A percentile compares a stretch with the other conserved stretches of the same genome.
Conservation (phyloP, 208 protist species). For the Crithidia bombi region DNA sequence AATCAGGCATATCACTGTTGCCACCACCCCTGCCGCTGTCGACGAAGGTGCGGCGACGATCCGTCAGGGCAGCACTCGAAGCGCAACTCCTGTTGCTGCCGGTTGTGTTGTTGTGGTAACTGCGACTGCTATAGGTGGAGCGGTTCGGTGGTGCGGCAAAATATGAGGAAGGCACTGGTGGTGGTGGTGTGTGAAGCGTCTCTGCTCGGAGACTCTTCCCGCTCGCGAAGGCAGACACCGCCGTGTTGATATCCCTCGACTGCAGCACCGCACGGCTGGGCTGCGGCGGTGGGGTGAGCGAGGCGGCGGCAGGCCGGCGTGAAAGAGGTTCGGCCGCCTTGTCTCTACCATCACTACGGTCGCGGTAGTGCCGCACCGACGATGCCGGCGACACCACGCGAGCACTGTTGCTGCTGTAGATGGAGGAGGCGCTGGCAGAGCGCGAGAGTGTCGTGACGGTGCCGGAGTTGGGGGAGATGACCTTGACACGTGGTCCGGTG, state of each 20-base stretch:
- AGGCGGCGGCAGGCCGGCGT: background rate
- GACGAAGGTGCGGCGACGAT: no score
- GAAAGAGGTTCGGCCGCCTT: background rate
- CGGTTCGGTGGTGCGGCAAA: no score
- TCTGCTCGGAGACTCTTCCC: background rate
- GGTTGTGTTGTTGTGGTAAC: no score
- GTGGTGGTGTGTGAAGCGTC: background rate
- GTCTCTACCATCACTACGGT: background rate
- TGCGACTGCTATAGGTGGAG: no score
- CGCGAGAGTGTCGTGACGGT: constrained; percentile 38
- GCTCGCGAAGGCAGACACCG: background rate
- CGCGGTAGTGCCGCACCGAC: background rate
- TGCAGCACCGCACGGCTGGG: constrained; percentile 11
- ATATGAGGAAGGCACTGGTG: no score
- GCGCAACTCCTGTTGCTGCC: no score
- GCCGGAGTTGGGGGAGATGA: constrained; percentile 60
- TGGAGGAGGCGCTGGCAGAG: constrained; percentile 44
- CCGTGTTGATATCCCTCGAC: constrained; percentile 19
- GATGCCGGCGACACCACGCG: background rate
- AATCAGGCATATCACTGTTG: constrained; percentile 15
- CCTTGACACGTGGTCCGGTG: constrained; percentile 39
- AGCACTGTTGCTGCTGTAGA: constrained; percentile 3
- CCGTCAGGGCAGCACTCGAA: no score
- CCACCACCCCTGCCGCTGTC: no score
- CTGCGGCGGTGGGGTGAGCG: background rate